These are phyloP conservation scores for Lipomyces orientalis DNA, from an alignment of 805 yeast species.

Conservation along the genomic window DNA sequence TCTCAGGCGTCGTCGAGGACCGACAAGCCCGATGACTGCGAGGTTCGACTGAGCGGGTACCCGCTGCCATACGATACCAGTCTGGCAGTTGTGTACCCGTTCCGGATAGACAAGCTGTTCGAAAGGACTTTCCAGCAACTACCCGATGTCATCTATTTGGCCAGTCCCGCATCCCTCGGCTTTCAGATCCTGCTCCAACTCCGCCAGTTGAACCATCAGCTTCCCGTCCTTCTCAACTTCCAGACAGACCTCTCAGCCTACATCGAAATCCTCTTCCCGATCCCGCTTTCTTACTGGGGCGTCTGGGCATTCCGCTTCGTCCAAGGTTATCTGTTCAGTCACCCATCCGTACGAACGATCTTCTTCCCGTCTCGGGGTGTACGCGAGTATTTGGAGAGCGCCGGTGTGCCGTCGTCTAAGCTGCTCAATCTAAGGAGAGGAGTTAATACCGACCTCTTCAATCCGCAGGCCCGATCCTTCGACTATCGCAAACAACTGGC, in stretches of 20 bases:
- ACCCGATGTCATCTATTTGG: conserved; percentile 4
- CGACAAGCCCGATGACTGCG: not conserved
- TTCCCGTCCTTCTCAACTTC: conserved; percentile 7
- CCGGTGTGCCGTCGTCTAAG: conserved; percentile 4
- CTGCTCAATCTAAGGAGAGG: conserved; percentile 7
- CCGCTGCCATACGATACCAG: conserved; percentile 10
- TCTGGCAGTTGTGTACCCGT: conserved; percentile 7
- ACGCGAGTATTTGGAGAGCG: conserved; percentile 4
- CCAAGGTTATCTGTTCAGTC: conserved; percentile 9
- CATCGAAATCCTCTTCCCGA: conserved; percentile 4
- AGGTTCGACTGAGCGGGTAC: conserved; percentile 2
- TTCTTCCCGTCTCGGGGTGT: conserved; percentile 9
- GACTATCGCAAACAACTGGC: conserved; percentile 5
- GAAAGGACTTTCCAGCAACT: conserved; percentile 4
- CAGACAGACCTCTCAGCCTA: conserved; percentile 5
- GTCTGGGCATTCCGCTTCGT: conserved; percentile 5
- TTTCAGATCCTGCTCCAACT: conserved; percentile 6
- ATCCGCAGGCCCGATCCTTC: conserved; percentile 4
- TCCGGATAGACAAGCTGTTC: conserved; percentile 6
- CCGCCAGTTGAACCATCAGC: conserved; percentile 4
- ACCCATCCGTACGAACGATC: conserved; percentile 4
- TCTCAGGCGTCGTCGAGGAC: not conserved
- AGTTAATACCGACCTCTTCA: conserved; percentile 6
- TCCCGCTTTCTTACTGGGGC: conserved; percentile 9
- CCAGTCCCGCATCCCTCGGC: conserved; percentile 6